These are phyloP conservation scores for Striga asiatica DNA, from an alignment of 257 asterid genomes.

Conservation along the genomic window DNA sequence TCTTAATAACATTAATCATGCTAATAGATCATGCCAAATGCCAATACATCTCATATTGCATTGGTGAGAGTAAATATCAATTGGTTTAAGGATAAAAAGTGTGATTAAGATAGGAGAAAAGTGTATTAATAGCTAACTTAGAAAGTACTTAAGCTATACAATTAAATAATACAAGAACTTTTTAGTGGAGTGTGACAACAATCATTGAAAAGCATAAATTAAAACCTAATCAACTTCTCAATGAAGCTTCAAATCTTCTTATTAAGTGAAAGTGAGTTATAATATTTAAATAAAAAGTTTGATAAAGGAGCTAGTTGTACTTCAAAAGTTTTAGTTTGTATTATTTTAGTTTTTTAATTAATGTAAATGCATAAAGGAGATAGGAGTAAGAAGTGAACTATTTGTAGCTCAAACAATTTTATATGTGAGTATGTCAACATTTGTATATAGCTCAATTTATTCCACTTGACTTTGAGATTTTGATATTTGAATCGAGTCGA, in stretches of 20 bases:
- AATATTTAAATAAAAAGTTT: too few relatives aligned
- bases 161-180: not conserved
- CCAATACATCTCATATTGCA: not conserved
- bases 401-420: too few relatives aligned
- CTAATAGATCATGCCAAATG: not conserved
- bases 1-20: not conserved
- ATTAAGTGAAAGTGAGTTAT: not conserved
- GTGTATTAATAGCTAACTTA: not conserved
- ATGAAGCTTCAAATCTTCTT: not conserved
- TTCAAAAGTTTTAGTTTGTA: too few relatives aligned
- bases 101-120: not conserved
- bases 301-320: too few relatives aligned
- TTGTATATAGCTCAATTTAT: too few relatives aligned
- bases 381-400: too few relatives aligned
- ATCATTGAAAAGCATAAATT: constrained; percentile 2
- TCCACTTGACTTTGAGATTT: too few relatives aligned
- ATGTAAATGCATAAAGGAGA: too few relatives aligned
- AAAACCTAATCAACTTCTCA: not conserved
- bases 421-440: too few relatives aligned
- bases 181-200: not conserved
- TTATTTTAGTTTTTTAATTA: too few relatives aligned
- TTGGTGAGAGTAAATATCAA: not conserved
- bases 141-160: constrained; percentile 2
- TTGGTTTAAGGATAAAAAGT: not conserved
- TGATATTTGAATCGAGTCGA: too few relatives aligned